phyloP scores from a whole-genome alignment of 805 yeast genomes.

The Candida morakotiae region DNA sequence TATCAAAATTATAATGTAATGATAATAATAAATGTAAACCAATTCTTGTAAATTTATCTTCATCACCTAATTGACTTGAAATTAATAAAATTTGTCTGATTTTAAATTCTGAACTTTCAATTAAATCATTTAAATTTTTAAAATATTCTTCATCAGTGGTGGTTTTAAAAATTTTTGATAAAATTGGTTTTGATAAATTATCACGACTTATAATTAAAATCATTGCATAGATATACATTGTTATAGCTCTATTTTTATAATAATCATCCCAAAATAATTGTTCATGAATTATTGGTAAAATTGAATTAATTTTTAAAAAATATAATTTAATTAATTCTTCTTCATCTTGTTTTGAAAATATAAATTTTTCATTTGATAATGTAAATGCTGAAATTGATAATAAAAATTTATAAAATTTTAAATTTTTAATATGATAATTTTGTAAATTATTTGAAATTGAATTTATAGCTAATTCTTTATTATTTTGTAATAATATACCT shows the following conservation, averaged over 20 bases:
- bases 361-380: conserved; percentile 18
- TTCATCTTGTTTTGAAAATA: conserved; percentile 16
- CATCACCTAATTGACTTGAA: conserved; percentile 28
- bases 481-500: conserved; percentile 18
- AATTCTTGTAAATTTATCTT: conserved; percentile 20
- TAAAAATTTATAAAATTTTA: conserved; percentile 15
- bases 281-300: conserved; percentile 30
- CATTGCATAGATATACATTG: conserved; percentile 22
- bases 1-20: conserved; percentile 22
- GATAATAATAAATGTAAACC: conserved; percentile 21
- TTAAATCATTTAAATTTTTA: conserved; percentile 10
- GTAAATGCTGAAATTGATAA: conserved; percentile 28
- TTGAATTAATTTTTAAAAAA: conserved; percentile 28
- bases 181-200: conserved; percentile 21
- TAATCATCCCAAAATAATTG: conserved; percentile 24
- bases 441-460: background rate
- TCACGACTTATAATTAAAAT: conserved; percentile 26
- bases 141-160: background rate
- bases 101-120: conserved; percentile 25
- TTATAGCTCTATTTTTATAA: conserved; percentile 15
- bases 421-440: conserved; percentile 1
- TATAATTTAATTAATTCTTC: conserved; percentile 20
- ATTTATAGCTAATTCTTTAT: conserved; percentile 13
- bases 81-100: conserved; percentile 28
- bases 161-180: conserved; percentile 15